phyloP scores from a whole-genome alignment of 352 stramenopile species.

The Pythium monospermum region DNA sequence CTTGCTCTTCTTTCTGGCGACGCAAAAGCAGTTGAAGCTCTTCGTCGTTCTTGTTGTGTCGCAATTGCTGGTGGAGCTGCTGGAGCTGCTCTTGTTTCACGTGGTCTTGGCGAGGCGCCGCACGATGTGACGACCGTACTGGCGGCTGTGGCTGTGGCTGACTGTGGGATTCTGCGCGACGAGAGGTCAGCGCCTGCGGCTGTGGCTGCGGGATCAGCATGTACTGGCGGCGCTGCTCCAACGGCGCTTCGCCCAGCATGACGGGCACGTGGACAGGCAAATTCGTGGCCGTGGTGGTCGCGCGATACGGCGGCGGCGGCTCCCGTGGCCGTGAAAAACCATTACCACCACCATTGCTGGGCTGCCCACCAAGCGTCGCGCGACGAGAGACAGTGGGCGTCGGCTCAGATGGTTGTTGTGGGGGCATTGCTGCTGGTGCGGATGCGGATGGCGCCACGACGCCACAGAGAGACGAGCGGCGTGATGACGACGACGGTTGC shows the following conservation, averaged over 20 bases:
- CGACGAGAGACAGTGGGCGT: too few species aligned
- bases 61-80: background rate
- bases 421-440: too few species aligned
- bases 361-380: too few species aligned
- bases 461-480: too few species aligned
- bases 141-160: background rate
- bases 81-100: background rate
- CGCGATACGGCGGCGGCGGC: too few species aligned
- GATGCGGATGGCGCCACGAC: too few species aligned
- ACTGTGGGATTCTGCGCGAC: slow-evolving; percentile 1
- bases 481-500: too few species aligned
- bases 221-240: slow-evolving; percentile 10
- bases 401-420: too few species aligned
- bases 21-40: background rate
- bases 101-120: too few species aligned
- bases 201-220: slow-evolving; percentile 8
- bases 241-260: slow-evolving; percentile 4
- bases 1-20: background rate
- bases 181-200: slow-evolving; percentile 14
- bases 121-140: background rate
- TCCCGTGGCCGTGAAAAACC: too few species aligned
- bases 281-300: too few species aligned
- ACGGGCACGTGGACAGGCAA: background rate
- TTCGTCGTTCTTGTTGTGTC: background rate
- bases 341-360: too few species aligned